Percentiles rank a stretch among this genome's conserved stretches.
Conservation (phyloP, 2,329 filamentous ascomycete species). For the Paraconiothyrium sp. region DNA sequence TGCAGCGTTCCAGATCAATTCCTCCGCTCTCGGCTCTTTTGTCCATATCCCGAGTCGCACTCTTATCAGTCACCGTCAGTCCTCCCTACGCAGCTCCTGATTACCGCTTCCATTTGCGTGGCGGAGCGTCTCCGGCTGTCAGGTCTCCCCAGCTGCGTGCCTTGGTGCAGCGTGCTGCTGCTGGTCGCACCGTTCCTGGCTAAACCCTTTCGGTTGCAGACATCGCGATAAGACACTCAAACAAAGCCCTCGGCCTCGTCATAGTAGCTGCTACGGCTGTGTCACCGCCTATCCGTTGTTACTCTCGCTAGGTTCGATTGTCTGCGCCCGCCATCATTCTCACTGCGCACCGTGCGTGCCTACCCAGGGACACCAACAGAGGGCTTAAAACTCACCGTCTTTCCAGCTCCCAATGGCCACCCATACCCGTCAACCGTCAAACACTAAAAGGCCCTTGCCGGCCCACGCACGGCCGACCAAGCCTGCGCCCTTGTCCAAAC, state of each 20-base stretch:
- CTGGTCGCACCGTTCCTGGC: constrained; percentile 41
- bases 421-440: constrained; percentile 46
- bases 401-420: constrained; percentile 46
- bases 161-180: constrained; percentile 18
- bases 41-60: constrained; percentile 37
- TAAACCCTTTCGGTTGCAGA: constrained; percentile 45
- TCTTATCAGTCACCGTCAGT: constrained; percentile 37
- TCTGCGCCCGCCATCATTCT: constrained; percentile 25
- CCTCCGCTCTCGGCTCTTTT: constrained; percentile 17
- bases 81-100: constrained; percentile 11
- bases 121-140: neutral
- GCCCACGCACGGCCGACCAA: constrained; percentile 46
- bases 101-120: constrained; percentile 1
- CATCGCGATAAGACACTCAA: constrained; percentile 48
- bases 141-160: neutral
- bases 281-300: constrained; percentile 48
- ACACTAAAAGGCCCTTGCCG: constrained; percentile 47
- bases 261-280: constrained; percentile 46
- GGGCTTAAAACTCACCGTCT: constrained; percentile 47
- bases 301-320: constrained; percentile 33
- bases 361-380: constrained; percentile 34
- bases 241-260: constrained; percentile 48
- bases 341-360: constrained; percentile 43
- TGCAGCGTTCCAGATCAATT: constrained; percentile 21
- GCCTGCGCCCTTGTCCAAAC: constrained; percentile 46